These are phyloP conservation scores for Comarum palustre DNA, from an alignment of 306 rosid species.

Conservation along the genomic window DNA sequence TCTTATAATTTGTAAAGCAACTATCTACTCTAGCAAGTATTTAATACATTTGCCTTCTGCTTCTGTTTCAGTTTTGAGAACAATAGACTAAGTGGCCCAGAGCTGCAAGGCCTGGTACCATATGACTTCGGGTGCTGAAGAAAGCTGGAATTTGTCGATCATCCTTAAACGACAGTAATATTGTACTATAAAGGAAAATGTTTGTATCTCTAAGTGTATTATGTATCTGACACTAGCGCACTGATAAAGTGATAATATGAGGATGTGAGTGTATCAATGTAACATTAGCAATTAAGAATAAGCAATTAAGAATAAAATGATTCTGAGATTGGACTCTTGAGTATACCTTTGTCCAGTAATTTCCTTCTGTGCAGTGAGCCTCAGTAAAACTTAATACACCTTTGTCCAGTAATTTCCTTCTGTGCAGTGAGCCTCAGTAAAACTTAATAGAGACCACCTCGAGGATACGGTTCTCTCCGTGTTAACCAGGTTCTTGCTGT, in stretches of 20 bases:
- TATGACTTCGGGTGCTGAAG: constrained; percentile 87
- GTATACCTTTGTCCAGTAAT: background rate
- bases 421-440: no score
- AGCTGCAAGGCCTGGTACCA: constrained; percentile 79
- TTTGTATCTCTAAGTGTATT: constrained; percentile 10
- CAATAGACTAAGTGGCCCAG: constrained; percentile 77
- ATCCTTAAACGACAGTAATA: constrained; percentile 3
- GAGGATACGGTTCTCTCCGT: background rate
- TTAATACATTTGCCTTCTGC: background rate
- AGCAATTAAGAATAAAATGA: constrained; percentile 24
- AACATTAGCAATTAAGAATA: constrained; percentile 18
- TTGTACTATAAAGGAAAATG: constrained; percentile 24
- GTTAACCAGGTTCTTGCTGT: background rate
- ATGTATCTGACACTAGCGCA: constrained; percentile 15
- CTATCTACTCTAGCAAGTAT: background rate
- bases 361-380: no score
- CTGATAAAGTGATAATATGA: constrained; percentile 13
- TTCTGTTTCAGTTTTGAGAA: constrained; percentile 61
- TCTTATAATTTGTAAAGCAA: background rate
- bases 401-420: background rate
- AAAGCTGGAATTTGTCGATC: background rate
- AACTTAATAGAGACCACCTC: background rate
- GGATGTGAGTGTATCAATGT: constrained; percentile 13
- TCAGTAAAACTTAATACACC: no score
- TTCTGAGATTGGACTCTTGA: background rate